Conservation (phyloP, 257 asterid species). For the Catharanthus roseus region DNA sequence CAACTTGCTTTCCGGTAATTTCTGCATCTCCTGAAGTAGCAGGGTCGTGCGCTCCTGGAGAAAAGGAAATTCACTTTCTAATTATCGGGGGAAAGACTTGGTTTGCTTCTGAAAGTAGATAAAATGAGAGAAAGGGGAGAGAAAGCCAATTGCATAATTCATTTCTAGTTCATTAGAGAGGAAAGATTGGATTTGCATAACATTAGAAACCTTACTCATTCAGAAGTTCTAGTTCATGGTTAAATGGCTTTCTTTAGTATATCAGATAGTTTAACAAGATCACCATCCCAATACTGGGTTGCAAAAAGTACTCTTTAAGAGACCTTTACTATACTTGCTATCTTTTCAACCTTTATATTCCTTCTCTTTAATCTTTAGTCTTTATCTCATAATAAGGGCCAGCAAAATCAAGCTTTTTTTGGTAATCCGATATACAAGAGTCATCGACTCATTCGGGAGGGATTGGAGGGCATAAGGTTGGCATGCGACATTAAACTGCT, state of each 20-base stretch:
- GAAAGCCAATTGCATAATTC: not conserved
- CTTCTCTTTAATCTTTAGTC: not conserved
- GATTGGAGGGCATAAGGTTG: too few species aligned
- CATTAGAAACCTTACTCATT: not conserved
- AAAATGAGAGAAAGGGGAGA: not conserved
- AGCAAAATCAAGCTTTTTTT: too few species aligned
- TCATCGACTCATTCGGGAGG: too few species aligned
- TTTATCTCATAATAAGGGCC: too few species aligned
- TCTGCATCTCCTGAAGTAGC: constrained; percentile 21
- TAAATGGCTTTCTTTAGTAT: not conserved
- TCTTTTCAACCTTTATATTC: not conserved
- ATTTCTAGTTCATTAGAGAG: not conserved
- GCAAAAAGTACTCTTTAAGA: not conserved
- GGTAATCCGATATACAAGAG: too few species aligned
- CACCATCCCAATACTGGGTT: not conserved
- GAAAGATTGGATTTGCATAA: not conserved
- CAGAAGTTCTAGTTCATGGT: not conserved
- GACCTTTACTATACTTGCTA: not conserved
- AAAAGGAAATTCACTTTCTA: not conserved
- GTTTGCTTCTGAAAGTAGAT: not conserved
- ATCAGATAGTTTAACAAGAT: not conserved
- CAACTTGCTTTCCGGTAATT: constrained; percentile 2
- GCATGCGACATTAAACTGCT: too few species aligned
- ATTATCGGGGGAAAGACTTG: not conserved
- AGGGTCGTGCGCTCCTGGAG: constrained; percentile 42